Evolutionary conservation across 495 filamentous ascomycete species (phyloP), one percentile per base, ranked within the genome.

Genomic region (Alectoria sarmentosa): DNA sequence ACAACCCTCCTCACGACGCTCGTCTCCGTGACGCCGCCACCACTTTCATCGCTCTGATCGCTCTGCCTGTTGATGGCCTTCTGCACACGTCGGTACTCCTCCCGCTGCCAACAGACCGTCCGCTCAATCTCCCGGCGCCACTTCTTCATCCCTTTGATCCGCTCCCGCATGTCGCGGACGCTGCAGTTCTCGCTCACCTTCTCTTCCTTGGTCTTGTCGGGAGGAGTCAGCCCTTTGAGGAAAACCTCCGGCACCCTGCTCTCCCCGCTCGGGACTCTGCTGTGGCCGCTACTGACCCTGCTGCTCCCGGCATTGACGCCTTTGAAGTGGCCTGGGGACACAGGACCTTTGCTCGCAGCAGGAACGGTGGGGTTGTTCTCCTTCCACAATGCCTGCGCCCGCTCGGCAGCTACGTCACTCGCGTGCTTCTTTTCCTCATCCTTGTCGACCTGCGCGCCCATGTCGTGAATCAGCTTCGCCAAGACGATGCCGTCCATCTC

Each of bases 401-500:
- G 21, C 46, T 48, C 46, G 0, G 46, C 46, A 0, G 46, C 46
- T 10, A 26, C 46, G 7, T 5, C 4, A 10, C n/a, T 10, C n/a
- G n/a, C 46, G 34, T 42, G 57, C 30, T 44, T 4, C 13, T 7
- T 14, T 17, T 52, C 41, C 1, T 19, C 21, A 28, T 46, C 30
- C 15, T 41, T 28, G 13, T 41, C 17, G 10, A 19, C 15, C 19
- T 49, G 13, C 42, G 46, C 3, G n/a, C 37, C 26, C 7, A 21
- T 28, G 9, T 63, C 41, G 1, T 46, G 21, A 9, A 52, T 28
- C 28, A 67, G 37, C 36, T 46, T 28, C 21, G 26, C 17, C 1
- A 63, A 23, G 10, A 63, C 54, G 9, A 67, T 67, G 1, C 30
- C 34, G 52, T 67, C 65, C 26, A 59, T 23, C 26, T 67, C 65